A percentile compares a stretch with the other conserved stretches of the same genome.
phyloP scores from a whole-genome alignment of 139 green algal genomes.

The Yamagishiella unicocca region DNA sequence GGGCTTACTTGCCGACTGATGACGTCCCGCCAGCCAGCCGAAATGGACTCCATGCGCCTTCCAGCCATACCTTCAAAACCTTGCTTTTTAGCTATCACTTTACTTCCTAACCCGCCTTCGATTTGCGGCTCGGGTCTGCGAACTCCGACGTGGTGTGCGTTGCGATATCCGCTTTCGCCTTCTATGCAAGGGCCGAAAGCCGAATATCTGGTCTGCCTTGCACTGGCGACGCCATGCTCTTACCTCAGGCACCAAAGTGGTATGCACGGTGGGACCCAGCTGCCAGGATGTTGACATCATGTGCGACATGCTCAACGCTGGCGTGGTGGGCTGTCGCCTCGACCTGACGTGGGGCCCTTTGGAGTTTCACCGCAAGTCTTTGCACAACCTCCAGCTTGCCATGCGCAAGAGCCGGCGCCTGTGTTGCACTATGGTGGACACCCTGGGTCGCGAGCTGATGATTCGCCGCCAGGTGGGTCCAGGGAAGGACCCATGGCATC shows the following conservation, averaged over 20 bases:
- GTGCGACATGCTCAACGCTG: constrained; percentile 75
- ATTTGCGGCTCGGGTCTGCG: too few species aligned
- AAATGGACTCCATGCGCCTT: too few species aligned
- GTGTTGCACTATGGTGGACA: constrained; percentile 90
- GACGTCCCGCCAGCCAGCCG: too few species aligned
- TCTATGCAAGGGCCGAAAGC: too few species aligned
- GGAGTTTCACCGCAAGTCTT: constrained; percentile 82
- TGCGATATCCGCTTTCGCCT: too few species aligned
- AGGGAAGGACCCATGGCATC: too few species aligned
- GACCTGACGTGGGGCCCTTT: constrained; percentile 88
- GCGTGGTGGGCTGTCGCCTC: constrained; percentile 61
- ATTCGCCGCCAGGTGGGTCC: constrained; percentile 68
- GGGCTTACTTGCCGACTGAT: background rate
- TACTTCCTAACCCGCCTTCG: too few species aligned
- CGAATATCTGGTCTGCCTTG: too few species aligned
- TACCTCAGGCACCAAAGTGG: constrained; percentile 63
- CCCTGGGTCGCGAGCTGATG: constrained; percentile 85
- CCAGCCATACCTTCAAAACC: too few species aligned
- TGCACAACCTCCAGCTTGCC: constrained; percentile 82
- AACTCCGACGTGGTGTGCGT: too few species aligned
- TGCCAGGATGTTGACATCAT: constrained; percentile 87
- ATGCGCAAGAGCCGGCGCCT: constrained; percentile 79
- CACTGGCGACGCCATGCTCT: background rate
- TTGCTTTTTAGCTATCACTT: too few species aligned
- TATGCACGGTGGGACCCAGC: constrained; percentile 86